Conservation (phyloP, 176 grass and related monocot genomes). For the Carex scoparia region DNA sequence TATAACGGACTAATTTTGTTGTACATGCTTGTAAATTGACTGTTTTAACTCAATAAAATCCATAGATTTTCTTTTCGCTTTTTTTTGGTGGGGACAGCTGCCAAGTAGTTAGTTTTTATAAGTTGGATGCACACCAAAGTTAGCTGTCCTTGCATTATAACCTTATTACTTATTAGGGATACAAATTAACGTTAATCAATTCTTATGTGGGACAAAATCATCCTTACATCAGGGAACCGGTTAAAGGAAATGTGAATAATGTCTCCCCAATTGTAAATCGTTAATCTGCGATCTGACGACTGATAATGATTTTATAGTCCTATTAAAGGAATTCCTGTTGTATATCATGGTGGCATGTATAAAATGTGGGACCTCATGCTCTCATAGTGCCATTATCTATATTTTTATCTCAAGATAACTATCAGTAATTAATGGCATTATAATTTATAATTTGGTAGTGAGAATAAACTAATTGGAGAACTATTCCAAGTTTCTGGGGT, state of each 20-base stretch:
- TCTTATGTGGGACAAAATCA: constrained; percentile 5
- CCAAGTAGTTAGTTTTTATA: background rate
- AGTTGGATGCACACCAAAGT: background rate
- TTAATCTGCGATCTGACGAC: background rate
- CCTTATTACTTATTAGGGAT: background rate
- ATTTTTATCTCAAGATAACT: background rate
- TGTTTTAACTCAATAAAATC: background rate
- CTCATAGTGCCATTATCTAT: background rate
- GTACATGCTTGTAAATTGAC: too few species aligned
- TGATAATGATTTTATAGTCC: background rate
- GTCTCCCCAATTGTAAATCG: background rate
- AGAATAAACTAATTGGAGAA: background rate
- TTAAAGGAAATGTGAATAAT: background rate
- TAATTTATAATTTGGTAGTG: background rate
- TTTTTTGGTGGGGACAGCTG: background rate
- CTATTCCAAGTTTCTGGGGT: background rate
- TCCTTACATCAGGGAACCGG: background rate
- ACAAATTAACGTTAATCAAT: background rate
- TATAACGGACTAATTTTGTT: too few species aligned
- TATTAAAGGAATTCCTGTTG: background rate
- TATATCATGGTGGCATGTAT: background rate
- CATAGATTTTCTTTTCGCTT: background rate
- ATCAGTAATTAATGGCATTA: background rate
- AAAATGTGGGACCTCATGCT: background rate
- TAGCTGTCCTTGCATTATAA: background rate